phyloP scores from a whole-genome alignment of 2,329 filamentous ascomycete genomes.

The Stagonosporopsis rhizophila region DNA sequence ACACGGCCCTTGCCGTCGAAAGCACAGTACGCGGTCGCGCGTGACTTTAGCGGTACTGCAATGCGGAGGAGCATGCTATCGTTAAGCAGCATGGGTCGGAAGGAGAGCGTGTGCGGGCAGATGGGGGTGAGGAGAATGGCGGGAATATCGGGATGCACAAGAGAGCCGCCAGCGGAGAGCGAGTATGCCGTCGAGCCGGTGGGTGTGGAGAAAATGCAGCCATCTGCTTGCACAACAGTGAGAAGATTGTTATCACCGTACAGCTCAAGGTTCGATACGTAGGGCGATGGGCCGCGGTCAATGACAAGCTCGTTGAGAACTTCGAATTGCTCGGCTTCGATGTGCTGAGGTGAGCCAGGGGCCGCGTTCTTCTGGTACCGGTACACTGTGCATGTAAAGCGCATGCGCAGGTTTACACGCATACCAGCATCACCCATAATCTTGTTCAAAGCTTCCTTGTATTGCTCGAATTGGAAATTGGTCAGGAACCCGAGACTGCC shows the following conservation, averaged over 20 bases:
- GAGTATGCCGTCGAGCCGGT: constrained; percentile 93
- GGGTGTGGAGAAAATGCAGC: constrained; percentile 96
- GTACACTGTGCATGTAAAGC: constrained; percentile 97
- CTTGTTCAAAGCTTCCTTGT: constrained; percentile 83
- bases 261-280: constrained; percentile 94
- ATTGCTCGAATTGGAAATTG: constrained; percentile 85
- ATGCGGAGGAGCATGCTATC: constrained; percentile 93
- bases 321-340: constrained; percentile 95
- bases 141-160: constrained; percentile 96
- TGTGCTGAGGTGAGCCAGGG: constrained; percentile 65
- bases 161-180: constrained; percentile 89
- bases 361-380: constrained; percentile 61
- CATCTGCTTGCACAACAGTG: constrained; percentile 94
- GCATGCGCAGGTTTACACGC: constrained; percentile 97
- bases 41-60: constrained; percentile 80
- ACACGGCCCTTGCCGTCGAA: constrained; percentile 97
- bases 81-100: constrained; percentile 96
- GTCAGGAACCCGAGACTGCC: constrained; percentile 89
- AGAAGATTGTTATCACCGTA: constrained; percentile 95
- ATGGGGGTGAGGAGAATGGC: constrained; percentile 97
- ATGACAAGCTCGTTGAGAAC: constrained; percentile 99
- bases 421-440: constrained; percentile 95
- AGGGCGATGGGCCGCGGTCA: constrained; percentile 93
- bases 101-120: constrained; percentile 95
- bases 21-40: constrained; percentile 93